phyloP scores from a whole-genome alignment of 2,329 filamentous ascomycete genomes.

The Exophiala spinifera region DNA sequence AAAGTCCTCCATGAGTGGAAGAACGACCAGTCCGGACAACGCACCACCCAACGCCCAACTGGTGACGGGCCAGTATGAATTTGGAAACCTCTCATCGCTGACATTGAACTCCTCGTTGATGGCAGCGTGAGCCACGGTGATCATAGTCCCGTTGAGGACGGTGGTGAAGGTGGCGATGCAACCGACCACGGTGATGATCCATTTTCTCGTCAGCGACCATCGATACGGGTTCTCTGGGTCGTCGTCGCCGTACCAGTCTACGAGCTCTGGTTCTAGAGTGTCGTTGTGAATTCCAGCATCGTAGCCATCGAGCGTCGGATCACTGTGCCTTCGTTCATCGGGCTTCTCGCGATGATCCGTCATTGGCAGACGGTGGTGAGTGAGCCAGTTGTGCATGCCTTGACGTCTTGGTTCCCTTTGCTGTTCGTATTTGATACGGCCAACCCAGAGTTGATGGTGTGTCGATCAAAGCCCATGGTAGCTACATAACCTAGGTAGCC shows the following conservation, averaged over 20 bases:
- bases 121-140: slow-evolving; percentile 37
- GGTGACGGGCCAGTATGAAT: slow-evolving; percentile 42
- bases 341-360: too few relatives aligned
- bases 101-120: slow-evolving; percentile 33
- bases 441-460: too few relatives aligned
- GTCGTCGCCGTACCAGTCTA: slow-evolving; percentile 32
- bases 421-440: too few relatives aligned
- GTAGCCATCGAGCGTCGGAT: too few relatives aligned
- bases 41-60: slow-evolving; percentile 45
- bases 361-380: too few relatives aligned
- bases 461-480: too few relatives aligned
- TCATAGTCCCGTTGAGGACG: slow-evolving; percentile 39
- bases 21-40: slow-evolving; percentile 39
- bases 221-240: slow-evolving; percentile 41
- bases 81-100: slow-evolving; percentile 37
- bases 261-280: too few relatives aligned
- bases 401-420: too few relatives aligned
- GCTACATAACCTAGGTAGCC: too few relatives aligned
- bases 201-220: slow-evolving; percentile 38
- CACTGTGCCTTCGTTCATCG: too few relatives aligned
- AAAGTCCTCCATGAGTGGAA: slow-evolving; percentile 43
- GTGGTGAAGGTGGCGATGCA: slow-evolving; percentile 35
- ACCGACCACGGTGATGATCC: slow-evolving; percentile 33
- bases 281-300: too few relatives aligned
- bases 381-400: too few relatives aligned